A percentile compares a stretch with the other conserved stretches of the same genome.
phyloP scores from a whole-genome alignment of 208 protist species.

The Trypanosoma melophagium region DNA sequence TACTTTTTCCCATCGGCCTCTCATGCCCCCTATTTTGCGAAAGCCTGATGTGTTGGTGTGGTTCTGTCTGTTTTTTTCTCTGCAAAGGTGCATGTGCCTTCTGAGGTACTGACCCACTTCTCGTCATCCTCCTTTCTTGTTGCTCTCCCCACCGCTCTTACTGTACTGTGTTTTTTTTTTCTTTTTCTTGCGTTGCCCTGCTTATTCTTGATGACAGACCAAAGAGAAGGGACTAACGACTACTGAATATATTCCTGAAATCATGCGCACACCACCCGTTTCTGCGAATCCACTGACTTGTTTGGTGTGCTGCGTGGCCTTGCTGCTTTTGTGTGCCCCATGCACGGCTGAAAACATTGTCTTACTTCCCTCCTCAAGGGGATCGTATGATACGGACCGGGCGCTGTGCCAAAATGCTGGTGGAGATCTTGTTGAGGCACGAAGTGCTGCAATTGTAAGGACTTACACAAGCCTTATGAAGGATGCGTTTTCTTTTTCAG shows the following conservation, averaged over 20 bases:
- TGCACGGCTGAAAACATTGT: not conserved
- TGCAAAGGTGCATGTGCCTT: not conserved
- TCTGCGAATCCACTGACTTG: too few relatives aligned
- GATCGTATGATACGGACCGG: not conserved
- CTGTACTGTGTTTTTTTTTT: slow-evolving; percentile 30
- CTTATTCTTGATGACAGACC: too few relatives aligned
- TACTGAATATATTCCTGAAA: too few relatives aligned
- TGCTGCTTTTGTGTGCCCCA: not conserved
- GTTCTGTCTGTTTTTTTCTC: not conserved
- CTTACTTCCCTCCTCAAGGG: not conserved
- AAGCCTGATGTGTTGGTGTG: too few relatives aligned
- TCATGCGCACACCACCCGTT: too few relatives aligned
- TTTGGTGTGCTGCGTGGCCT: not conserved
- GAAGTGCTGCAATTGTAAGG: not conserved
- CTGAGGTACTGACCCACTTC: too few relatives aligned
- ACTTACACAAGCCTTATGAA: not conserved
- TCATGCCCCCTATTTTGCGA: too few relatives aligned
- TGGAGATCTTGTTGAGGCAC: not conserved
- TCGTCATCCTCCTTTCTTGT: not conserved
- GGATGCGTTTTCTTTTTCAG: too few relatives aligned
- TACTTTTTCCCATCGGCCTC: too few relatives aligned
- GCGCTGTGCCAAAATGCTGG: not conserved
- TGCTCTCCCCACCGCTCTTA: not conserved
- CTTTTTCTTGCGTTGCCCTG: too few relatives aligned
- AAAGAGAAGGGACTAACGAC: too few relatives aligned